These are phyloP conservation scores for Geopyxis carbonaria DNA, from an alignment of 495 filamentous ascomycete genomes.

Conservation along the genomic window DNA sequence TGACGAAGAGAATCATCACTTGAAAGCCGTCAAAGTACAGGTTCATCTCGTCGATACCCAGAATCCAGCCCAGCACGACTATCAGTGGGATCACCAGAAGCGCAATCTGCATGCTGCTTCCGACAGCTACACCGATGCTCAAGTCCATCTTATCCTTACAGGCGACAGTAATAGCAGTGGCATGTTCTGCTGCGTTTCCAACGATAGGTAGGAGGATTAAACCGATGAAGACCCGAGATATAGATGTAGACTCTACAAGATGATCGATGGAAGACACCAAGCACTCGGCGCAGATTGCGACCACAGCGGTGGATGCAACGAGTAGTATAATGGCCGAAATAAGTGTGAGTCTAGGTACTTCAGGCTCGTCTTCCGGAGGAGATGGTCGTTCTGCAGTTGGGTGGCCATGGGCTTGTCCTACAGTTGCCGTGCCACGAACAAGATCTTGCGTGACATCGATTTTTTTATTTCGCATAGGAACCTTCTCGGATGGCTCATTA, in stretches of 20 bases:
- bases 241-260: constrained; percentile 37
- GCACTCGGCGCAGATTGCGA: constrained; percentile 78
- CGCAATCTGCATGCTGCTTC: constrained; percentile 76
- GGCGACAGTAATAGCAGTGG: constrained; percentile 71
- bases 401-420: too few relatives aligned
- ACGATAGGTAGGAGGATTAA: constrained; percentile 79
- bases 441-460: constrained; percentile 26
- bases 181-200: constrained; percentile 76
- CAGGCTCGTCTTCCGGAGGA: constrained; percentile 36
- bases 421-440: neutral
- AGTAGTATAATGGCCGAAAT: constrained; percentile 54
- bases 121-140: constrained; percentile 68
- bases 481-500: constrained; percentile 54
- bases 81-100: constrained; percentile 61
- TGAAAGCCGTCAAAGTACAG: constrained; percentile 71
- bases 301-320: constrained; percentile 52
- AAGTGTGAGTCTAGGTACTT: constrained; percentile 56
- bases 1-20: constrained; percentile 59
- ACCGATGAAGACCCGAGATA: constrained; percentile 64
- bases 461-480: constrained; percentile 20
- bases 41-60: constrained; percentile 51
- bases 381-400: neutral
- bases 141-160: constrained; percentile 86
- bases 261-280: constrained; percentile 68
- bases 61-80: constrained; percentile 66